These are phyloP conservation scores for Dioscorea cayenensis DNA, from an alignment of 116 monocot genomes.

Conservation along the genomic window DNA sequence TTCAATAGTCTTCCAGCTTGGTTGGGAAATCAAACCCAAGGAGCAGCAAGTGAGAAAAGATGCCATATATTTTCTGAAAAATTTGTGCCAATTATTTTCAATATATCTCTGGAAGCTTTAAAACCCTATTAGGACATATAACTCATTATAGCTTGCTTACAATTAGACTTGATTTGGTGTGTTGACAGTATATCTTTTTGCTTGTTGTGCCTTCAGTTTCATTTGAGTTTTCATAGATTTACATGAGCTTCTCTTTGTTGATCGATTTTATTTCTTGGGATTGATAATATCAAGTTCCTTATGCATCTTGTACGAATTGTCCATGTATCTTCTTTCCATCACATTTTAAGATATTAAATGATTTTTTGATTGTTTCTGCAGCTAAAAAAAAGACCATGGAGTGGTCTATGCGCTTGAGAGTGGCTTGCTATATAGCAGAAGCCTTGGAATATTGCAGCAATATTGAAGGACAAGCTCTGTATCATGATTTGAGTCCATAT, in stretches of 20 bases:
- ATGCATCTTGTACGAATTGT: background rate
- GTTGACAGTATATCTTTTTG: background rate
- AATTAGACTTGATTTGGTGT: too few relatives aligned
- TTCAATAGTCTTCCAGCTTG: too few relatives aligned
- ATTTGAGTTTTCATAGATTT: too few relatives aligned
- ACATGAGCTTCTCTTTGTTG: conserved; percentile 9
- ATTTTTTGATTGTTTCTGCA: conserved; percentile 7
- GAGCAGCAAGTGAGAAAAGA: too few relatives aligned
- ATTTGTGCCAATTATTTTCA: too few relatives aligned
- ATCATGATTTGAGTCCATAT: conserved; percentile 91
- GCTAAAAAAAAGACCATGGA: conserved; percentile 84
- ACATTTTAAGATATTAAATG: too few relatives aligned
- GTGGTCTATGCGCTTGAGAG: conserved; percentile 87
- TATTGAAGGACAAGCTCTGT: conserved; percentile 41
- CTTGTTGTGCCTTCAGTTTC: too few relatives aligned
- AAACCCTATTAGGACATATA: too few relatives aligned
- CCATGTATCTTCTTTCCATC: background rate
- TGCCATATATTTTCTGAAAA: too few relatives aligned
- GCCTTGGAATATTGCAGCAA: conserved; percentile 74
- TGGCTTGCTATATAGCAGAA: conserved; percentile 74
- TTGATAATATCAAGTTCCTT: background rate
- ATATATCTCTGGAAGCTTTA: too few relatives aligned
- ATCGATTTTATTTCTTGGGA: background rate
- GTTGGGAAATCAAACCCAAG: too few relatives aligned
- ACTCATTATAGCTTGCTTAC: too few relatives aligned